Evolutionary conservation across 2,329 filamentous ascomycete species (phyloP), one percentile per base, ranked within the genome.

Genomic region (Thermomyces lanuginosus): DNA sequence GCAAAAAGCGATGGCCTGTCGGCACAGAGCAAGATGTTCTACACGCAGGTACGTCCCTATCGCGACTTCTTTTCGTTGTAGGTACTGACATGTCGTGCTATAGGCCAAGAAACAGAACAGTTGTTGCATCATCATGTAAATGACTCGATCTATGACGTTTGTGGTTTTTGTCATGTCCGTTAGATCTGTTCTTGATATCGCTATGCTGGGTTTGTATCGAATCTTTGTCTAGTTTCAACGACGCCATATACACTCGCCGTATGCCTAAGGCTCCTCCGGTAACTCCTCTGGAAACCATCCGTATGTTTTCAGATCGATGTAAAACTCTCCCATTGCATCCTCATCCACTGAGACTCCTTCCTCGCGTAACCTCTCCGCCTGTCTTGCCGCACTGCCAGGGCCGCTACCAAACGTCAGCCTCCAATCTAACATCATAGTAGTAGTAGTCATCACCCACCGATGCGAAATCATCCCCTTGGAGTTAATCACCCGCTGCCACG

Each of bases 1-100:
- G 75, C 76, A 37, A 95, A 95, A 71, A 92, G 81, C 45, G 82
- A 92, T 43, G 81, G 76, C 8, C 57, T 98, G 45, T 92, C 81
- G 56, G 70, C 72, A 26, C 79, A 89, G 64, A 92, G 82, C 61
- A 95, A 92, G 68, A 86, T 91, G 77, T 98, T 98, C 55, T 95
- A 95, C 55, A 82, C 66, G 21, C 65, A 69, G 55, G 76, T 33
- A 22, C 17, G 27, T 30, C 11, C 8, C 17, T 16, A n/a, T 18
- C 8, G 25, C 14, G 7, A 23, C 3, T 16, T 13, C 12, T 9
- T n/a, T 15, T 3, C 16, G 16, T 28, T 28, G 16, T 10, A 15
- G 29, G 15, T 9, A 18, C 31, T 34, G 27, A 33, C 15, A 27
- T n/a, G n/a, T n/a, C n/a, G 10, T 28, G 66, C 63, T 61, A 52